Evolutionary conservation across 805 yeast genomes (phyloP).

Genomic region (Blastobotrys robertii): DNA sequence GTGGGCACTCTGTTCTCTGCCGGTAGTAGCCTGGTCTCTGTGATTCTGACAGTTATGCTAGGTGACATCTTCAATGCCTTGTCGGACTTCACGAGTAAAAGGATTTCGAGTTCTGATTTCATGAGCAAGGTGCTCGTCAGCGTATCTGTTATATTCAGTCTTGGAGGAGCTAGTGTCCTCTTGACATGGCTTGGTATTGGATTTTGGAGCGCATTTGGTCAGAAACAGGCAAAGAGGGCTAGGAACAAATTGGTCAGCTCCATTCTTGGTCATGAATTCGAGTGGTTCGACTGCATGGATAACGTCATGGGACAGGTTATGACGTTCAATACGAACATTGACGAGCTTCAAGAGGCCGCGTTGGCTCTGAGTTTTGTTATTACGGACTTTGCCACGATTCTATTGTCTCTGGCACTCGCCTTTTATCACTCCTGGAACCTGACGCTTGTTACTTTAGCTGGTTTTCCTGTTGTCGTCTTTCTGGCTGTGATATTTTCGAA

Average conservation of each 20-base stretch:
- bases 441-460: slow-evolving; percentile 65
- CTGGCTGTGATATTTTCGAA: slow-evolving; percentile 43
- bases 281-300: slow-evolving; percentile 54
- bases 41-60: slow-evolving; percentile 42
- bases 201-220: slow-evolving; percentile 65
- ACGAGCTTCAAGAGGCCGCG: slow-evolving; percentile 58
- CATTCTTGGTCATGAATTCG: slow-evolving; percentile 37
- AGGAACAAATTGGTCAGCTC: slow-evolving; percentile 37
- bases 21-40: slow-evolving; percentile 4
- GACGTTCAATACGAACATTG: slow-evolving; percentile 62
- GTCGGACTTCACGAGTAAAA: slow-evolving; percentile 27
- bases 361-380: slow-evolving; percentile 52
- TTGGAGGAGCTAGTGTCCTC: slow-evolving; percentile 39
- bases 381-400: slow-evolving; percentile 43
- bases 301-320: slow-evolving; percentile 54
- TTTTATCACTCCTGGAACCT: slow-evolving; percentile 78
- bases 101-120: slow-evolving; percentile 25
- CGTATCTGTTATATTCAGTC: slow-evolving; percentile 32
- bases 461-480: slow-evolving; percentile 55
- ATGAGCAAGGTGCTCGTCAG: slow-evolving; percentile 29
- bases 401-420: slow-evolving; percentile 52
- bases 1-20: neutral
- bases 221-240: slow-evolving; percentile 51
- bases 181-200: slow-evolving; percentile 46
- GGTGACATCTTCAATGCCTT: slow-evolving; percentile 52